phyloP scores from a whole-genome alignment of 768 basidiomycete genomes.

The Psilocybe tampanensis region DNA sequence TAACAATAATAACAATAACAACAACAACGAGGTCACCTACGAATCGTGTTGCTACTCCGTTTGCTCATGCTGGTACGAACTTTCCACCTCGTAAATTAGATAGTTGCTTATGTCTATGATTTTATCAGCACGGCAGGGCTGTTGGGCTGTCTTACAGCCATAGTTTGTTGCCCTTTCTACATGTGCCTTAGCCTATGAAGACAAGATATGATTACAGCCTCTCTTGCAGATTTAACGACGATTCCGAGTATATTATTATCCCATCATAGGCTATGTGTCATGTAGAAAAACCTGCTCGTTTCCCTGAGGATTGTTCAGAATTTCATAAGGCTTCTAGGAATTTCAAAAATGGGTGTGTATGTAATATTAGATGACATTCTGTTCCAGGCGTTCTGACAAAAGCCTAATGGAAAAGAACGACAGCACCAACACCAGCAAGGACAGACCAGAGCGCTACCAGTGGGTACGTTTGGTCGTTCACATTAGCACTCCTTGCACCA shows the following conservation, averaged over 20 bases:
- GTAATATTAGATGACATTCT: too few relatives aligned
- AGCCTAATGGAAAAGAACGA: slow-evolving; percentile 15
- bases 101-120: not conserved
- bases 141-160: slow-evolving; percentile 10
- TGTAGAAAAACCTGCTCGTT: too few relatives aligned
- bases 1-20: too few relatives aligned
- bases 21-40: not conserved
- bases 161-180: slow-evolving; percentile 19
- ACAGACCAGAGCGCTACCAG: slow-evolving; percentile 16
- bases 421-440: slow-evolving; percentile 15
- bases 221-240: too few relatives aligned
- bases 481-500: slow-evolving; percentile 11
- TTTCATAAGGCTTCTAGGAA: too few relatives aligned
- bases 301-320: too few relatives aligned
- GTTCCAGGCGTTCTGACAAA: too few relatives aligned
- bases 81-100: not conserved
- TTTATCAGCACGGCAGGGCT: not conserved
- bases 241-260: too few relatives aligned
- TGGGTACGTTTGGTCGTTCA: slow-evolving; percentile 12
- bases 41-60: slow-evolving; percentile 7
- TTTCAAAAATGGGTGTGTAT: too few relatives aligned
- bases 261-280: too few relatives aligned
- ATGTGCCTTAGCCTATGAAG: too few relatives aligned
- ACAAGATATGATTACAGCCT: too few relatives aligned
- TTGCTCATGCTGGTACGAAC: slow-evolving; percentile 19